These are phyloP conservation scores for Emericellopsis cladophorae DNA, from an alignment of 2,329 filamentous ascomycete species.

Conservation along the genomic window DNA sequence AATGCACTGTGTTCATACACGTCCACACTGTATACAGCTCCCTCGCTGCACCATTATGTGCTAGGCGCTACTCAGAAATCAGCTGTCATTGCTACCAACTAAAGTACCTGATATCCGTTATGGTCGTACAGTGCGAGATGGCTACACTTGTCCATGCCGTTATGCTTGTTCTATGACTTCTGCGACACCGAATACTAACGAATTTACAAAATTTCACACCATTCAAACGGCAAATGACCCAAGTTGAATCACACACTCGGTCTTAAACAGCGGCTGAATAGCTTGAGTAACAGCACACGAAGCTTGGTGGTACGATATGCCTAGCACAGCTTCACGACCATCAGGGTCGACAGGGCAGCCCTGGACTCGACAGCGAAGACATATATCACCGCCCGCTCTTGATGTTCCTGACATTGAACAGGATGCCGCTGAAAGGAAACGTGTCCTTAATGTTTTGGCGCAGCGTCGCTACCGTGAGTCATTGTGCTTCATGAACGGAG, in stretches of 20 bases:
- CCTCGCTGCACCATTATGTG: too few relatives aligned
- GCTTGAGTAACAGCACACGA: background rate
- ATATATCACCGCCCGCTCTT: constrained; percentile 25
- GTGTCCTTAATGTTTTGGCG: constrained; percentile 39
- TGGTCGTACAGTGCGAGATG: constrained; percentile 10
- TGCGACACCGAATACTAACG: background rate
- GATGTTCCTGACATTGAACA: constrained; percentile 34
- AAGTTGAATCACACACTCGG: background rate
- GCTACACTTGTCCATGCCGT: background rate
- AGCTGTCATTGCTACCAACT: too few relatives aligned
- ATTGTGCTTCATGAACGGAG: background rate
- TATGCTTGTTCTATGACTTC: constrained; percentile 1
- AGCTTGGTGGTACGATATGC: background rate
- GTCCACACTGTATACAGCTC: too few relatives aligned
- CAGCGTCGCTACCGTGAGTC: constrained; percentile 37
- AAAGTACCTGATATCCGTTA: constrained; percentile 15
- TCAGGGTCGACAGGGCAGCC: constrained; percentile 7
- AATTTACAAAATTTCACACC: background rate
- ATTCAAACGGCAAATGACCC: background rate
- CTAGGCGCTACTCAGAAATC: too few relatives aligned
- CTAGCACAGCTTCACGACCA: background rate
- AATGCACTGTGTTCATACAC: too few relatives aligned
- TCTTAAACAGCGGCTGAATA: background rate
- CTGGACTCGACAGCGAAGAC: constrained; percentile 23
- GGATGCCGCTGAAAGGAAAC: constrained; percentile 38